Base-by-base conservation (phyloP, 805 yeast genomes). In the Ogataea degrootiae region DNA sequence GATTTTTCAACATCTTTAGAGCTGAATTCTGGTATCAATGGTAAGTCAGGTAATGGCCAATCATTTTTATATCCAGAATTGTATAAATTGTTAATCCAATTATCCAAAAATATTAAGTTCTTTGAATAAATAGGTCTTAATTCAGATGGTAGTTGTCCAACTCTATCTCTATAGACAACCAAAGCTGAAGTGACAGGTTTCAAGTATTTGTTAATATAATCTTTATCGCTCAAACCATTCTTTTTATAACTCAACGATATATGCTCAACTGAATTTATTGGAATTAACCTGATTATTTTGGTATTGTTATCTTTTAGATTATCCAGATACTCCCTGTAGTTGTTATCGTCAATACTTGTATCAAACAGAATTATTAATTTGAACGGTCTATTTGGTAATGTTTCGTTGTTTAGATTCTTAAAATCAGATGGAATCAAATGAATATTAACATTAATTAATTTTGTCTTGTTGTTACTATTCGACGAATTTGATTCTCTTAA, bases 251-350 rank as follows among this genome's bases (percentile, higher is more conserved):
- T 69, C 48, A 76, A 59, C 51, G 80, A 79, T 52, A 89, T 82
- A 62, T 92, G 98, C 57, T 92, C 97, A 23, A 88, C 80, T 3
- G 96, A 83, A 57, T 87, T 83, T 48, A 83, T 77, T 2, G 96
- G 85, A 3, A 88, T 80, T 22, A 92, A 69, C 35, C 92, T 69
- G 23, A 92, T 59, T 5, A 87, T 68, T 63, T 58, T 73, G 56
- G 60, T 63, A 46, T 31, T 40, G 59, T 43, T 49, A 48, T 19
- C 43, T 9, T 45, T 54, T 41, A 53, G 34, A 15, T 47, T 45
- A 35, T 42, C 31, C 11, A 55, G 46, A 19, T 44, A 50, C 17
- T 44, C 52, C 42, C 11, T 26, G 11, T 11, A 9, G 31, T 62
- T 50, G n/a, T 57, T 54, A 15, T 56, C 43, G 39, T 65, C 55